phyloP scores from a whole-genome alignment of 2,329 filamentous ascomycete species.

The Blastomyces gilchristii region DNA sequence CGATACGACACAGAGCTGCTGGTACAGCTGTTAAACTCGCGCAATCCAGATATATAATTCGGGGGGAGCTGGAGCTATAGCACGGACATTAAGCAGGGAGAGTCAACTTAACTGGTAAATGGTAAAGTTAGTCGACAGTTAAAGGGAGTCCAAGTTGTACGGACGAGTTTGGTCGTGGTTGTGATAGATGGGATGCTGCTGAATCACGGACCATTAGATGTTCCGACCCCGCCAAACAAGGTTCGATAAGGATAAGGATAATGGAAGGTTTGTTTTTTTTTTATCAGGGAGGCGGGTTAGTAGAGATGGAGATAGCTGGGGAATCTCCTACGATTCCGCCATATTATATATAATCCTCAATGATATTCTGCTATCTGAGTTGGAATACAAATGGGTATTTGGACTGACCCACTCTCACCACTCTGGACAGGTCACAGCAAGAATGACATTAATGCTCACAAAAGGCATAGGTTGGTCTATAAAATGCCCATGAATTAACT shows the following conservation, averaged over 20 bases:
- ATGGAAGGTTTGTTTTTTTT: no score
- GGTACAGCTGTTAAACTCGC: not conserved
- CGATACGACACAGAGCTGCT: not conserved
- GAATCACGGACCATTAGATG: conserved; percentile 4
- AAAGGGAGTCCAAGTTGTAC: not conserved
- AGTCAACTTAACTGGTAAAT: not conserved
- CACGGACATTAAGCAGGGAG: not conserved
- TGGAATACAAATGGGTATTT: not conserved
- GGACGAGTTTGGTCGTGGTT: not conserved
- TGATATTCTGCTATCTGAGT: not conserved
- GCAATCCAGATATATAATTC: not conserved
- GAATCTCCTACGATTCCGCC: no score
- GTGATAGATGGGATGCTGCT: not conserved
- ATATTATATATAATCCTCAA: no score
- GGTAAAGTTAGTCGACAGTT: not conserved
- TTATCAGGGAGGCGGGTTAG: no score
- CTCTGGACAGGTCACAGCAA: no score
- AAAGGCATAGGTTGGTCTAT: not conserved
- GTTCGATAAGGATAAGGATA: no score
- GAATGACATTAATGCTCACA: not conserved
- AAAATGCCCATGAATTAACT: not conserved
- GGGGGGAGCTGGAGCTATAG: not conserved
- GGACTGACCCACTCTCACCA: no score
- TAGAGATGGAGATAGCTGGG: no score
- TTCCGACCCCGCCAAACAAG: conserved; percentile 9